phyloP scores from a whole-genome alignment of 352 stramenopile species.

The Globisporangium splendens region DNA sequence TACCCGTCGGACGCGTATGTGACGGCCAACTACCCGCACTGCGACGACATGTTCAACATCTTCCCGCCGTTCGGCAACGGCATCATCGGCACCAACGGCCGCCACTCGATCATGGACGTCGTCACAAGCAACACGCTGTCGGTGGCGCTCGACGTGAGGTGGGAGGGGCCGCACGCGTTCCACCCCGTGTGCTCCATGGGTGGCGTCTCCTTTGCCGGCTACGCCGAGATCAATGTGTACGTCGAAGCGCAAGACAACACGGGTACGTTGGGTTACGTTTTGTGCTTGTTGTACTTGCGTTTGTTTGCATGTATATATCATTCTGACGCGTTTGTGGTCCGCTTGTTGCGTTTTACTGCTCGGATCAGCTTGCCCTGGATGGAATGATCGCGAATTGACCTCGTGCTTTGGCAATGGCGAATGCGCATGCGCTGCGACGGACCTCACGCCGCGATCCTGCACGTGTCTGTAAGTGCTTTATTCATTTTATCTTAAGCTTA shows the following conservation, averaged over 20 bases:
- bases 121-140: slow-evolving; percentile 39
- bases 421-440: slow-evolving; percentile 64
- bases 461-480: slow-evolving; percentile 58
- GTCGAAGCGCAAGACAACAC: slow-evolving; percentile 78
- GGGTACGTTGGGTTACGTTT: too few species aligned
- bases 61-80: slow-evolving; percentile 77
- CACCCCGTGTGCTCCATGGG: slow-evolving; percentile 74
- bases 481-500: not conserved
- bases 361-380: slow-evolving; percentile 60
- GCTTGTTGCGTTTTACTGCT: slow-evolving; percentile 4
- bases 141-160: slow-evolving; percentile 54
- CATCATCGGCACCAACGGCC: slow-evolving; percentile 52
- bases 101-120: slow-evolving; percentile 59
- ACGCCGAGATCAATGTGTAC: slow-evolving; percentile 77
- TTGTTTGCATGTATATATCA: not conserved
- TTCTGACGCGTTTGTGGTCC: too few species aligned
- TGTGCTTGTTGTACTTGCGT: too few species aligned
- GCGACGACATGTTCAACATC: slow-evolving; percentile 83
- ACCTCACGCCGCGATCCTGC: slow-evolving; percentile 53
- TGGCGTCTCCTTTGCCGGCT: slow-evolving; percentile 68
- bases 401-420: slow-evolving; percentile 67
- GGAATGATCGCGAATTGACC: slow-evolving; percentile 43
- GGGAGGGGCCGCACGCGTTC: slow-evolving; percentile 48
- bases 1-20: slow-evolving; percentile 63
- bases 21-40: slow-evolving; percentile 74